Percentiles rank a stretch among this genome's conserved stretches.
These are phyloP conservation scores for Candida anutae DNA, from an alignment of 1,139 yeast species.

Conservation along the genomic window DNA sequence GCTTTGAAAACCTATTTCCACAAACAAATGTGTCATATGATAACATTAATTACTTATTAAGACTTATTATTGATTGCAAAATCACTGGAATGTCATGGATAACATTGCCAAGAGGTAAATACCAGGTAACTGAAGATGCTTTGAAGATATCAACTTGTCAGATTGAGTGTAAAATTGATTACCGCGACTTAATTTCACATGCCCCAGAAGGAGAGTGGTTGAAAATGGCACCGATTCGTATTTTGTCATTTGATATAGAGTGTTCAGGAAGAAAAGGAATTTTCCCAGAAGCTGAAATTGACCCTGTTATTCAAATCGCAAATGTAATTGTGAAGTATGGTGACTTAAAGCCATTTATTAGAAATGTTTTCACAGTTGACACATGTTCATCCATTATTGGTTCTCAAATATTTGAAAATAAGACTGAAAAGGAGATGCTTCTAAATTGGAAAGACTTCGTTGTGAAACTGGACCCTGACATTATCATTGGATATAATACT, in stretches of 20 bases:
- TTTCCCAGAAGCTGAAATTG: conserved; percentile 91
- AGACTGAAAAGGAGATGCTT: conserved; percentile 75
- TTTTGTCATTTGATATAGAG: conserved; percentile 92
- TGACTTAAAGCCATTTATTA: conserved; percentile 72
- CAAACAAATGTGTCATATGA: conserved; percentile 69
- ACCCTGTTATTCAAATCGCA: conserved; percentile 95
- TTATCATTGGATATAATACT: conserved; percentile 91
- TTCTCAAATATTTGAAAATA: conserved; percentile 74
- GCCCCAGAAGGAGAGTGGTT: conserved; percentile 92
- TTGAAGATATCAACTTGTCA: conserved; percentile 69
- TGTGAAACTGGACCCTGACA: conserved; percentile 84
- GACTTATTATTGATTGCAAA: conserved; percentile 88
- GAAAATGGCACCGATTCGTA: conserved; percentile 87
- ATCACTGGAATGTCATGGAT: conserved; percentile 98
- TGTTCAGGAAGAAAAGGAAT: conserved; percentile 97
- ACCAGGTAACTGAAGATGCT: conserved; percentile 33
- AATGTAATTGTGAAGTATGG: conserved; percentile 86
- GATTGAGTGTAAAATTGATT: conserved; percentile 67
- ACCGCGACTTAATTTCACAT: conserved; percentile 65
- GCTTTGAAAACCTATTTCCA: conserved; percentile 54
- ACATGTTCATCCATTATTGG: conserved; percentile 93
- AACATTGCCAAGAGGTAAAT: conserved; percentile 73
- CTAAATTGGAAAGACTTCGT: conserved; percentile 81
- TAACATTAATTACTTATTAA: conserved; percentile 74
- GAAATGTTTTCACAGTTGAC: conserved; percentile 90